These are phyloP conservation scores for Thuja plicata DNA, from an alignment of 83 land plant species.

Conservation along the genomic window DNA sequence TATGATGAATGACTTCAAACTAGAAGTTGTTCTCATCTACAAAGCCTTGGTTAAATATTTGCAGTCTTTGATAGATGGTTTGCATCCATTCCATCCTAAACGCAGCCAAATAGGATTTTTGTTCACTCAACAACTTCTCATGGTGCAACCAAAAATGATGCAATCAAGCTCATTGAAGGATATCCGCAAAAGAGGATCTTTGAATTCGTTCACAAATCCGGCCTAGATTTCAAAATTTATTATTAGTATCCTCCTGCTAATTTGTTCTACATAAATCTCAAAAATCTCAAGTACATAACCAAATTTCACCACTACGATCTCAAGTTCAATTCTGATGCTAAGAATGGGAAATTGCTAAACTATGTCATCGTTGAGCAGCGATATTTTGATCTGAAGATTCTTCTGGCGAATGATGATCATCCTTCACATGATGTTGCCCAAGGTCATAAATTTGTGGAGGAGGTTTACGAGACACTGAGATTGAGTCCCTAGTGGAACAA, in stretches of 20 bases:
- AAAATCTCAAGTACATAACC: no score
- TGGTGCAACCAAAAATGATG: slow-evolving; percentile 43
- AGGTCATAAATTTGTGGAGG: slow-evolving; percentile 77
- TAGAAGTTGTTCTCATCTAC: slow-evolving; percentile 47
- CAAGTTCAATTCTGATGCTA: slow-evolving; percentile 68
- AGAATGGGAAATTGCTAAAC: slow-evolving; percentile 80
- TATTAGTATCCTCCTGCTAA: slow-evolving; percentile 18
- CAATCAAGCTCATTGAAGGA: slow-evolving; percentile 23
- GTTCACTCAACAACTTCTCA: slow-evolving; percentile 66
- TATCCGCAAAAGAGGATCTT: slow-evolving; percentile 65
- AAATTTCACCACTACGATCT: no score
- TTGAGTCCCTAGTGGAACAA: slow-evolving; percentile 97
- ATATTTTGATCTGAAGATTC: slow-evolving; percentile 62
- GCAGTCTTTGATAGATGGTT: slow-evolving; percentile 69
- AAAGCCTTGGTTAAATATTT: slow-evolving; percentile 37
- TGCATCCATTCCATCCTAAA: slow-evolving; percentile 54
- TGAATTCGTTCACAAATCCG: slow-evolving; percentile 52
- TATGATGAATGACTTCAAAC: slow-evolving; percentile 58
- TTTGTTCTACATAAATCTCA: no score
- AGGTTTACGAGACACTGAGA: slow-evolving; percentile 87
- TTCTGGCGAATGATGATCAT: slow-evolving; percentile 94
- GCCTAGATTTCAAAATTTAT: slow-evolving; percentile 54
- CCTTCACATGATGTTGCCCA: slow-evolving; percentile 80
- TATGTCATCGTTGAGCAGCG: slow-evolving; percentile 88
- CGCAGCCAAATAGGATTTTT: slow-evolving; percentile 63